Evolutionary conservation across 352 stramenopile species (phyloP), one percentile per base, ranked within the genome.

Genomic region (Phytophthora tentaculata): DNA sequence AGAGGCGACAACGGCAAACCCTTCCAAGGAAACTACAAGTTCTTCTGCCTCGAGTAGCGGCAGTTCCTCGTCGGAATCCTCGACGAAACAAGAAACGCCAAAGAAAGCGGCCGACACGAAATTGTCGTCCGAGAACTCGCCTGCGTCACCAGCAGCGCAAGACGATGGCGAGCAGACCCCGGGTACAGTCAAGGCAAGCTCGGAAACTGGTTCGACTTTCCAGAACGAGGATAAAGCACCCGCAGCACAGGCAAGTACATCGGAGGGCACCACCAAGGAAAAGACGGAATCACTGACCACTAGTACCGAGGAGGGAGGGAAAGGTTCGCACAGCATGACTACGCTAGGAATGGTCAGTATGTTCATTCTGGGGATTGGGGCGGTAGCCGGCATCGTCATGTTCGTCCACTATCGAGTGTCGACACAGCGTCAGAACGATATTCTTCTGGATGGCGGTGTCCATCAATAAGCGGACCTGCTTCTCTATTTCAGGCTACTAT

Each of bases 401-500:
- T 84, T 85, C 58, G 74, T 83, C 24, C 87, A 82, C 72, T 90
- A 88, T 57, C 73, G 79, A 53, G 83, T 83, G 56, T 85, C 81
- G 48, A 79, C 84, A 45, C 64, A 81, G 44, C 78, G 68, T 52
- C 80, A 92, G 69, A 73, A 80, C 49, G 74, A 90, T 54, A 87
- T 89, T 37, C 81, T 91, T 58, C 74, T 88, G 67, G 86, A 88
- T 28, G 71, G 71, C 17, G 72, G 64, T 10, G 56, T 74, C 59
- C 57, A 14, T 12, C 28, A 17, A 55, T 60, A 60, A 51, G 28
- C 39, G 14, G 13, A 49, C 16, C 43, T 26, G 7, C 43, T 49
- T 49, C 20, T 51, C 37, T 23, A n/a, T n/a, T 19, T 60, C 3
- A 17, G 44, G 32, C 22, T 29, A 29, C 37, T 23, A n/a, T n/a